A percentile compares a stretch with the other conserved stretches of the same genome.
Conservation (phyloP, 2,329 filamentous ascomycete species). For the Diaporthe vexans region DNA sequence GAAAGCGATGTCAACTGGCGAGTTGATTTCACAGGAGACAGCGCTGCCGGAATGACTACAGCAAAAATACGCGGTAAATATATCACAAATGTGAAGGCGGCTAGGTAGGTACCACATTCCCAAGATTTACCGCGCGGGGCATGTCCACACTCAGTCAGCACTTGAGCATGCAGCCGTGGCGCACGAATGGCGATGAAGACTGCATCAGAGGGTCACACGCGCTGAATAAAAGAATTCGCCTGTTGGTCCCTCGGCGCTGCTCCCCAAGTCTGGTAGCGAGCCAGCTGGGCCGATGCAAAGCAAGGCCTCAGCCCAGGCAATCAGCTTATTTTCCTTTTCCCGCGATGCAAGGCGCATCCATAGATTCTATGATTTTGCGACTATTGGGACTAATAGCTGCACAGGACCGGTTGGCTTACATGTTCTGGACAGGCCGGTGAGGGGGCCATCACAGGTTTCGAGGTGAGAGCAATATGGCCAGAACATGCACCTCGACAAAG, state of each 20-base stretch:
- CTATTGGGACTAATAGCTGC: neutral
- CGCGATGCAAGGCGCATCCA: too few species aligned
- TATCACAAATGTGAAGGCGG: neutral
- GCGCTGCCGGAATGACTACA: neutral
- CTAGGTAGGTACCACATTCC: neutral
- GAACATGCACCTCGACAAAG: neutral
- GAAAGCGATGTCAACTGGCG: neutral
- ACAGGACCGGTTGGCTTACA: neutral
- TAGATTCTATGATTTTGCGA: neutral
- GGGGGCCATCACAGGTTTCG: neutral
- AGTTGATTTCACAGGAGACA: neutral
- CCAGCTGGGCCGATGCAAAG: slow-evolving; percentile 15
- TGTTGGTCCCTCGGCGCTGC: neutral
- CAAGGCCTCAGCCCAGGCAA: neutral
- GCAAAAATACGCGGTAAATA: neutral
- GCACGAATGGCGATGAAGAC: slow-evolving; percentile 17
- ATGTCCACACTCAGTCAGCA: neutral
- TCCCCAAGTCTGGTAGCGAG: slow-evolving; percentile 11
- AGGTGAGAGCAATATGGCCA: neutral
- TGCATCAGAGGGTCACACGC: neutral
- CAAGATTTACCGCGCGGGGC: slow-evolving; percentile 9
- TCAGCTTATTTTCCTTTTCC: neutral
- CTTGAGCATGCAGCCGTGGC: slow-evolving; percentile 7
- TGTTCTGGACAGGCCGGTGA: slow-evolving; percentile 1
- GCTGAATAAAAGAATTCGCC: neutral